Conservation (phyloP, 106 monocot genomes). For the Platanthera guangdongensis region DNA sequence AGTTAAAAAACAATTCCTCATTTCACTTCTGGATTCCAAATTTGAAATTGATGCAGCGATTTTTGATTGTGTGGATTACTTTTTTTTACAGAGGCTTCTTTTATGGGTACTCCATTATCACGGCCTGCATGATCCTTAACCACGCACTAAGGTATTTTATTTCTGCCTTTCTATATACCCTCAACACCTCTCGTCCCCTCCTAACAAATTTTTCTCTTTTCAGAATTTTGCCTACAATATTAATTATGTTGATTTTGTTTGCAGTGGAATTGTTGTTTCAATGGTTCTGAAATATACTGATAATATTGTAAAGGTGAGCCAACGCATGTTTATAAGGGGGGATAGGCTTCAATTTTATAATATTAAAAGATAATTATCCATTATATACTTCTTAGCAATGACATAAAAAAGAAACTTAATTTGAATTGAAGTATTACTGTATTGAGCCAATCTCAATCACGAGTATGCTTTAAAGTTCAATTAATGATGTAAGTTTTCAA, state of each 20-base stretch:
- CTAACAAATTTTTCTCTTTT: background rate
- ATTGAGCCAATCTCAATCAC: too few species aligned
- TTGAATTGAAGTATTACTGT: too few species aligned
- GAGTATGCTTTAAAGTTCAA: too few species aligned
- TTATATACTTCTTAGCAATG: too few species aligned
- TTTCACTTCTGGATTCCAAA: too few species aligned
- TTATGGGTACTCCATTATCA: slow-evolving; percentile 88
- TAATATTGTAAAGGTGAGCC: slow-evolving; percentile 92
- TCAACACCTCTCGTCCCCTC: background rate
- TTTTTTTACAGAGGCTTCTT: slow-evolving; percentile 76
- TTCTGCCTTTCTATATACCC: too few species aligned
- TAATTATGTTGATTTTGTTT: slow-evolving; percentile 1
- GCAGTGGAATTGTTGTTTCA: slow-evolving; percentile 96
- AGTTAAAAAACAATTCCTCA: too few species aligned
- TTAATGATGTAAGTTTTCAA: too few species aligned
- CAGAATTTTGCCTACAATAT: background rate
- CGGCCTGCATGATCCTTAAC: slow-evolving; percentile 89
- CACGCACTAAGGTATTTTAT: slow-evolving; percentile 77
- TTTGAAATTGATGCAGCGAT: too few species aligned
- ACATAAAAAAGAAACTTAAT: too few species aligned
- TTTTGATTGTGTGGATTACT: too few species aligned
- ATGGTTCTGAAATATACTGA: slow-evolving; percentile 96
- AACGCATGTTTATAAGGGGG: background rate
- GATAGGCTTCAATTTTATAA: background rate
- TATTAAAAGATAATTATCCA: background rate